Evolutionary conservation across 2,329 filamentous ascomycete genomes (phyloP).

Genomic region (Pezicula radicicola): DNA sequence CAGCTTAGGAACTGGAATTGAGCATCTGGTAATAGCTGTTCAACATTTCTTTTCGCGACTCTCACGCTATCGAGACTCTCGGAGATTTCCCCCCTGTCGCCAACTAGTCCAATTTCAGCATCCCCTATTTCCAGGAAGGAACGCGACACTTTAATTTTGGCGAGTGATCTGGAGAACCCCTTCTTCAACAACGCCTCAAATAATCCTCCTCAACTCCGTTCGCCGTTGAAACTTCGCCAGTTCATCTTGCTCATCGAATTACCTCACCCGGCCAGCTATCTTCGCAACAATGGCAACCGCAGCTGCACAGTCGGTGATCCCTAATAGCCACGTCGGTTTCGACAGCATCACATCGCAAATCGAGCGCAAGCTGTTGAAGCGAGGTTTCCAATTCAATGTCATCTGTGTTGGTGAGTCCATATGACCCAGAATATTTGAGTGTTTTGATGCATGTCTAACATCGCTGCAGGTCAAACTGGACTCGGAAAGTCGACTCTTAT

Average conservation of each 20-base stretch:
- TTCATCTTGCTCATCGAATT: neutral
- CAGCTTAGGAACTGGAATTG: constrained; percentile 1
- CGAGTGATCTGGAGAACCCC: neutral
- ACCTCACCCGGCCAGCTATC: neutral
- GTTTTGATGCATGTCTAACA: constrained; percentile 22
- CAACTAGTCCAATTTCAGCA: constrained; percentile 1
- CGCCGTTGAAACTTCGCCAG: neutral
- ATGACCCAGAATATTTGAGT: constrained; percentile 1
- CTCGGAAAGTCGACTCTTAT: constrained; percentile 98
- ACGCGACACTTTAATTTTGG: constrained; percentile 20
- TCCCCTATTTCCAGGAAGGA: constrained; percentile 15
- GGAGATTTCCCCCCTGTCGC: neutral
- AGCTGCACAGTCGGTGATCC: constrained; percentile 54
- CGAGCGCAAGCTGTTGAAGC: constrained; percentile 98
- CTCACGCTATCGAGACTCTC: neutral
- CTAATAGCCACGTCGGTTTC: constrained; percentile 98
- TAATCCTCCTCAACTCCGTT: neutral
- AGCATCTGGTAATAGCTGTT: neutral
- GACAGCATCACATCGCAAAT: constrained; percentile 99
- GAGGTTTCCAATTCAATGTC: constrained; percentile 99
- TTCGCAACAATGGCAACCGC: constrained; percentile 25
- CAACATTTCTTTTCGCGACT: constrained; percentile 12
- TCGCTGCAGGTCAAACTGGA: constrained; percentile 80
- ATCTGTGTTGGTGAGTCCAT: constrained; percentile 89
- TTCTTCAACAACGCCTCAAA: constrained; percentile 1